Evolutionary conservation across 2,329 filamentous ascomycete genomes (phyloP).

Genomic region (Mycosphaerelloides madeirae): DNA sequence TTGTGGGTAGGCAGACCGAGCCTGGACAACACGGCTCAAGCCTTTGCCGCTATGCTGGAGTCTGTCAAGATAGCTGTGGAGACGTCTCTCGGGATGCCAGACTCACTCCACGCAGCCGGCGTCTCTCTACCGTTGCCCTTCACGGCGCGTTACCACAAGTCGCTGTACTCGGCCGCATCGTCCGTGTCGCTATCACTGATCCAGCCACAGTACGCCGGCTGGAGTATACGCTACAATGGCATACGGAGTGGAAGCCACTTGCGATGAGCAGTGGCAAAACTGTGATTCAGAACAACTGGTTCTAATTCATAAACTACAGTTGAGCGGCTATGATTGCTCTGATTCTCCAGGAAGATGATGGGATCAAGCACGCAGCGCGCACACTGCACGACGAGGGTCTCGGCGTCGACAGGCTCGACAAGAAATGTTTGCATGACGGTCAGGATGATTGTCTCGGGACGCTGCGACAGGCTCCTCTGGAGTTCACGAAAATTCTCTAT

Average conservation of each 20-base stretch:
- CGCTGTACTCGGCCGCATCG: constrained; percentile 3
- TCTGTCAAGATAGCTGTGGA: constrained; percentile 4
- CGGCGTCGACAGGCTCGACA: constrained; percentile 1
- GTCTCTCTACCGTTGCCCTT: constrained; percentile 4
- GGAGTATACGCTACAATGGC: constrained; percentile 1
- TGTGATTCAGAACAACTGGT: constrained; percentile 2
- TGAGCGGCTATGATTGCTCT: neutral
- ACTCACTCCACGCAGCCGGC: constrained; percentile 3
- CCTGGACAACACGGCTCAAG: constrained; percentile 1
- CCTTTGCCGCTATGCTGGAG: constrained; percentile 4
- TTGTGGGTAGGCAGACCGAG: neutral
- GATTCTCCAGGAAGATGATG: constrained; percentile 3
- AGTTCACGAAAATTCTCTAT: constrained; percentile 1
- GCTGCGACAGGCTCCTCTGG: constrained; percentile 1
- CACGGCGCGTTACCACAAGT: neutral
- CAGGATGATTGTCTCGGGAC: neutral
- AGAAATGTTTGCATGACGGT: neutral
- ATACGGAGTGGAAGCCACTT: constrained; percentile 1
- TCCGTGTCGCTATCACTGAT: constrained; percentile 3
- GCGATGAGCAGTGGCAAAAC: neutral
- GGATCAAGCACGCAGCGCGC: neutral
- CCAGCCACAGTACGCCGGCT: neutral
- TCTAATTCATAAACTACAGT: constrained; percentile 4
- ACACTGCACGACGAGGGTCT: constrained; percentile 1
- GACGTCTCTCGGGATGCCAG: constrained; percentile 2